Conservation (phyloP, 179 eudicot species). For the Drosera spatulata region DNA sequence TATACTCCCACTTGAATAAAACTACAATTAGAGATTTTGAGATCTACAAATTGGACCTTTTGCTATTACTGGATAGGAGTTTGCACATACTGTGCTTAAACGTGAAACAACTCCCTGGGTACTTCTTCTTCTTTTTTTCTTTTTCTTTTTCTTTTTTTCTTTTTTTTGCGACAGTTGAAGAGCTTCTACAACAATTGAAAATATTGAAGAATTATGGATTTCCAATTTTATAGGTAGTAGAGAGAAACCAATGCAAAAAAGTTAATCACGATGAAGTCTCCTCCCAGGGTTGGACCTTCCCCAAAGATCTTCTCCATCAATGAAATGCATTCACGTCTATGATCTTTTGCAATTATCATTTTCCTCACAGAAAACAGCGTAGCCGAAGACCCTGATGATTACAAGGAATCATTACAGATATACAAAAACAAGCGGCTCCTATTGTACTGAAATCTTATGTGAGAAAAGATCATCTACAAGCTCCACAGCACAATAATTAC, state of each 20-base stretch:
- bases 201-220: no score
- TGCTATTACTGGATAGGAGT: no score
- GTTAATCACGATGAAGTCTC: constrained; percentile 75
- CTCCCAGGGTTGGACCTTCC: constrained; percentile 34
- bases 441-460: neutral
- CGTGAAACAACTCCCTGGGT: no score
- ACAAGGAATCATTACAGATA: constrained; percentile 6
- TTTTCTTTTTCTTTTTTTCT: no score
- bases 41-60: no score
- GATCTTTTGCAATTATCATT: constrained; percentile 35
- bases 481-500: neutral
- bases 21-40: no score
- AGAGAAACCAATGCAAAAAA: constrained; percentile 69
- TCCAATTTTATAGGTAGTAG: neutral
- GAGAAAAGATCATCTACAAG: neutral
- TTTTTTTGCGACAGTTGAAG: no score
- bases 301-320: constrained; percentile 59
- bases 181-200: no score
- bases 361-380: constrained; percentile 43
- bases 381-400: constrained; percentile 22
- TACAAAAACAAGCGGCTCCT: neutral
- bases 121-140: no score
- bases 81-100: no score
- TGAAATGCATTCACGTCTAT: constrained; percentile 53
- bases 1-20: no score